Evolutionary conservation across 306 rosid species (phyloP), one percentile per base, ranked within the genome.

Genomic region (Vigna hirtella): DNA sequence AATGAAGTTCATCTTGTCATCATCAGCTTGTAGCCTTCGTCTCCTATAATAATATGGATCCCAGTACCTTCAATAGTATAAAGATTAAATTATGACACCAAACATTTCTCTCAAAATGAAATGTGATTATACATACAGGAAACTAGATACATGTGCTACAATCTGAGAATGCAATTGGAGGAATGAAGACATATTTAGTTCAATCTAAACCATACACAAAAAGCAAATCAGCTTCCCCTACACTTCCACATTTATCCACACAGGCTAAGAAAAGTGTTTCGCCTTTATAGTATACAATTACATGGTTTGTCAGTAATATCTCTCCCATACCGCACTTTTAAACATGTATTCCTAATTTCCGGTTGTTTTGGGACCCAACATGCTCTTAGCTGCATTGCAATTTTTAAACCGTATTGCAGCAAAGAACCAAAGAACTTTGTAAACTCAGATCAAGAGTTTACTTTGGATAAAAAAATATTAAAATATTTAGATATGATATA

Each of bases 41-140:
- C 96, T 91, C 87, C 90, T 87, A 78, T 90, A 90, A 90, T 93
- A 96, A 79, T 91, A 83, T 57, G 99, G 99, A 90, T 96, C 99
- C 99, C 99, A 96, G 81, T 88, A 96, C 99, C 99, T 96, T 83
- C 69, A 70, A 83, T 11, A 18, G 71, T 17, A 70, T 52, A 79
- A 72, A 66, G 18, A 75, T 18, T 30, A 72, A 34, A 34, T 34
- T 0, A 58, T 43, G 73, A 83, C 34, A 81, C 67, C 48, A 24
- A 55, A 78, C 43, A 58, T 47, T 77, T 79, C 62, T 82, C 70
- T 63, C 75, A 53, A 73, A 69, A 26, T 72, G 49, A 43, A 59
- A 12, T 20, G 2, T 13, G 17, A 32, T 63, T 66, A 47, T 11
- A 51, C 47, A 79, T 28, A 18, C 40, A 66, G 47, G 77, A 76